Evolutionary conservation across 1,284 basidiomycete genomes (phyloP).

Genomic region (Erythrobasidium hasegawianum): DNA sequence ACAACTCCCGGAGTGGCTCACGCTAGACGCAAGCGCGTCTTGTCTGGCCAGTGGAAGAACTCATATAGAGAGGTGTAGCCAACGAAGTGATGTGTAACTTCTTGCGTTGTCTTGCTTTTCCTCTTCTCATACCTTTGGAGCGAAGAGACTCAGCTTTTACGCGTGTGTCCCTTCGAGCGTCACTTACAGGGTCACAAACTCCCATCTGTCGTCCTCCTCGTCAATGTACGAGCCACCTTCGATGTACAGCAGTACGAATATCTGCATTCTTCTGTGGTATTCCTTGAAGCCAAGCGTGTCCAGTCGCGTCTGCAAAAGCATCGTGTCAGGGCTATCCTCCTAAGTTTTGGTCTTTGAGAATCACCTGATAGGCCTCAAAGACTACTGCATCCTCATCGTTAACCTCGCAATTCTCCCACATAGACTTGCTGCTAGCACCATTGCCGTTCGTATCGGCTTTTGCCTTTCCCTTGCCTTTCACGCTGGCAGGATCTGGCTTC

Average conservation of each 20-base stretch:
- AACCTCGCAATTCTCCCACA: constrained; percentile 52
- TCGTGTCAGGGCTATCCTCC: not conserved
- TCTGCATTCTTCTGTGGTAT: constrained; percentile 89
- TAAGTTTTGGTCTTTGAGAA: constrained; percentile 43
- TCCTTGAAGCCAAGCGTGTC: constrained; percentile 83
- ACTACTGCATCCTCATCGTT: constrained; percentile 62
- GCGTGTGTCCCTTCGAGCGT: not conserved
- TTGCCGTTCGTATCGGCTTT: constrained; percentile 48
- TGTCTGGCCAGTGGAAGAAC: constrained; percentile 89
- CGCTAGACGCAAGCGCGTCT: constrained; percentile 77
- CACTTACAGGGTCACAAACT: constrained; percentile 50
- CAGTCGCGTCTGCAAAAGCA: constrained; percentile 54
- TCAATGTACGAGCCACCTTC: constrained; percentile 92
- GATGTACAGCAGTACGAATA: constrained; percentile 91
- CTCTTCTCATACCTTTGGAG: constrained; percentile 71
- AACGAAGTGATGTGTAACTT: constrained; percentile 73
- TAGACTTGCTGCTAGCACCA: constrained; percentile 49
- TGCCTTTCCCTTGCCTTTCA: constrained; percentile 56
- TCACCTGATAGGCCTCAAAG: constrained; percentile 81
- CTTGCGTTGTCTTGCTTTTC: constrained; percentile 55
- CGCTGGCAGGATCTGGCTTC: constrained; percentile 42
- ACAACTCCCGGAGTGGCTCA: constrained; percentile 47
- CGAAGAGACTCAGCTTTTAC: not conserved
- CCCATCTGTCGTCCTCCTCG: constrained; percentile 52
- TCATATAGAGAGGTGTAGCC: constrained; percentile 89